phyloP scores from a whole-genome alignment of 768 basidiomycete genomes.

The Boletus insuetus region DNA sequence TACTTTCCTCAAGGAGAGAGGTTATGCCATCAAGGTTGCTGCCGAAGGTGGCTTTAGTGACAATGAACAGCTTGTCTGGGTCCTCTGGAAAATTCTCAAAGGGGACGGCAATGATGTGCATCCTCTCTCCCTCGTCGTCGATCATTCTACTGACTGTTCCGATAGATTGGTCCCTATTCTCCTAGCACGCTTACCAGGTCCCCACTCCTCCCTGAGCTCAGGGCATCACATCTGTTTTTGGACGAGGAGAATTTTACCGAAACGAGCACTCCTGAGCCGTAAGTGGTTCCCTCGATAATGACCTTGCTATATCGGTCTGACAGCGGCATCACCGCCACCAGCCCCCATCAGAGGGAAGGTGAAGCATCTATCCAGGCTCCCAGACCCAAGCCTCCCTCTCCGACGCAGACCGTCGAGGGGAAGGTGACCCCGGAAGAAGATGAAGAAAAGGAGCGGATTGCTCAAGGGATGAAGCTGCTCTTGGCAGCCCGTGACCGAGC shows the following conservation, averaged over 20 bases:
- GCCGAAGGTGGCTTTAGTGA: conserved; percentile 46
- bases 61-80: conserved; percentile 82
- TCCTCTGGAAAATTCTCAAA: conserved; percentile 82
- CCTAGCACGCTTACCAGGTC: conserved; percentile 71
- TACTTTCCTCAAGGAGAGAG: conserved; percentile 67
- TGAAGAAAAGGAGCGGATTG: conserved; percentile 52
- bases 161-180: conserved; percentile 80
- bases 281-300: conserved; percentile 17
- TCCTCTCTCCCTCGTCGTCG: not conserved
- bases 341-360: conserved; percentile 3
- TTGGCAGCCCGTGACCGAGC: conserved; percentile 69
- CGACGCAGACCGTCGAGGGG: conserved; percentile 2
- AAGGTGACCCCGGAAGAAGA: conserved; percentile 50
- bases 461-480: conserved; percentile 65
- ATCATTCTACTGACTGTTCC: conserved; percentile 1
- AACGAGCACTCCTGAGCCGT: conserved; percentile 48
- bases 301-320: conserved; percentile 16
- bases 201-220: conserved; percentile 72
- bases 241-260: conserved; percentile 56
- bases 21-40: conserved; percentile 53
- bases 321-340: conserved; percentile 16
- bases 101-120: conserved; percentile 77
- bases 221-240: conserved; percentile 67
- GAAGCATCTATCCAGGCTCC: conserved; percentile 1
- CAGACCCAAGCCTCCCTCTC: not conserved